These are phyloP conservation scores for Candida alai DNA, from an alignment of 805 yeast genomes.

Conservation along the genomic window DNA sequence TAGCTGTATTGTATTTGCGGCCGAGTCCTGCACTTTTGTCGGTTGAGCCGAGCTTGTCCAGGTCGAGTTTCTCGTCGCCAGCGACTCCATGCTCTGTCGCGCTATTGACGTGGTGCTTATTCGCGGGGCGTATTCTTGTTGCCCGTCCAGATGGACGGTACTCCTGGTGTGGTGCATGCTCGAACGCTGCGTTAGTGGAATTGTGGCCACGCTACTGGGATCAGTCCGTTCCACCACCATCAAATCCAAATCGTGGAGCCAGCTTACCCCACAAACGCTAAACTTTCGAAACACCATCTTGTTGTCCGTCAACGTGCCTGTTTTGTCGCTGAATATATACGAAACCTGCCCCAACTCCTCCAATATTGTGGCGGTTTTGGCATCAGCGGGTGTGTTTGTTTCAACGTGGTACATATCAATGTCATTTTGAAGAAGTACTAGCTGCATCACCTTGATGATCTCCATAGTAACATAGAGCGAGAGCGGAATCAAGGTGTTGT, in stretches of 20 bases:
- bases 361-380: slow-evolving; percentile 89
- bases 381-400: slow-evolving; percentile 88
- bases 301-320: slow-evolving; percentile 96
- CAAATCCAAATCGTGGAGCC: slow-evolving; percentile 75
- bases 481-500: slow-evolving; percentile 90
- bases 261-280: slow-evolving; percentile 81
- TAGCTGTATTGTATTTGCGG: slow-evolving; percentile 53
- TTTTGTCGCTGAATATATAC: slow-evolving; percentile 91
- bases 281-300: slow-evolving; percentile 88
- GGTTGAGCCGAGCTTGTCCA: slow-evolving; percentile 54
- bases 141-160: not conserved
- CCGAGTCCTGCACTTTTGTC: slow-evolving; percentile 35
- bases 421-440: slow-evolving; percentile 79
- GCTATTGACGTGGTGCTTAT: slow-evolving; percentile 31
- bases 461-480: slow-evolving; percentile 97
- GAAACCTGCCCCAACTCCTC: slow-evolving; percentile 98
- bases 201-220: slow-evolving; percentile 8
- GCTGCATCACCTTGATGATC: slow-evolving; percentile 85
- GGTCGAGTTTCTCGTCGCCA: slow-evolving; percentile 15
- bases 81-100: slow-evolving; percentile 31
- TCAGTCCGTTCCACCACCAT: slow-evolving; percentile 14
- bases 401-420: slow-evolving; percentile 89
- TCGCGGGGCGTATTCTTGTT: slow-evolving; percentile 14
- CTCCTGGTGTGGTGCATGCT: slow-evolving; percentile 5
- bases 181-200: slow-evolving; percentile 6